Percentiles rank a stretch among this genome's conserved stretches.
These are phyloP conservation scores for Claviceps maximensis DNA, from an alignment of 2,329 filamentous ascomycete genomes.

Conservation along the genomic window DNA sequence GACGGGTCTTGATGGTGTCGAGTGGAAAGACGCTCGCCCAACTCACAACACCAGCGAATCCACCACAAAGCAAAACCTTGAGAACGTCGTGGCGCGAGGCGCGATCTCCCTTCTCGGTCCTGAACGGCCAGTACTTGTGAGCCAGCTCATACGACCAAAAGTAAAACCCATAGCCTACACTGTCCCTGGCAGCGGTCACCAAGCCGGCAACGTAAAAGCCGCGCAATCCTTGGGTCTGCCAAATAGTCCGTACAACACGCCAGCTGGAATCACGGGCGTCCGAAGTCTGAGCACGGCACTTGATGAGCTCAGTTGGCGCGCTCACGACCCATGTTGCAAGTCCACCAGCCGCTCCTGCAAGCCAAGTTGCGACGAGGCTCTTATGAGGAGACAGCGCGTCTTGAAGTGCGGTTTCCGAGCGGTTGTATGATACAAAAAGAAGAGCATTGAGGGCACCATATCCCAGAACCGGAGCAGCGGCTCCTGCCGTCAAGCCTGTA, in stretches of 20 bases:
- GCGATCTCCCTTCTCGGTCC: constrained; percentile 7
- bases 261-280: constrained; percentile 40
- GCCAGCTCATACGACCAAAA: constrained; percentile 85
- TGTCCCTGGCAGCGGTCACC: constrained; percentile 72
- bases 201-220: constrained; percentile 72
- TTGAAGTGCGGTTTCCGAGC: constrained; percentile 41
- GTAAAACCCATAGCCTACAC: constrained; percentile 93
- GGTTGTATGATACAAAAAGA: constrained; percentile 83
- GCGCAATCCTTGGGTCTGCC: constrained; percentile 41
- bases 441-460: constrained; percentile 87
- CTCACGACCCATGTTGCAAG: constrained; percentile 77
- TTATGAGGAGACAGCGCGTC: constrained; percentile 14
- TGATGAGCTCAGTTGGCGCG: constrained; percentile 80
- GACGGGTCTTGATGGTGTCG: constrained; percentile 81
- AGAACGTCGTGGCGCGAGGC: constrained; percentile 32
- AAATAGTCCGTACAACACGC: constrained; percentile 48
- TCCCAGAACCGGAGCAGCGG: constrained; percentile 73
- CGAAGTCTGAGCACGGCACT: constrained; percentile 69
- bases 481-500: constrained; percentile 42
- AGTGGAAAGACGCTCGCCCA: constrained; percentile 87
- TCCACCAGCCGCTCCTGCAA: constrained; percentile 69
- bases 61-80: constrained; percentile 68
- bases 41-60: constrained; percentile 72
- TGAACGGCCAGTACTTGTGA: constrained; percentile 42
- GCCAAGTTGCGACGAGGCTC: constrained; percentile 55